Conservation (phyloP, 257 asterid species). For the Penstemon davidsonii region DNA sequence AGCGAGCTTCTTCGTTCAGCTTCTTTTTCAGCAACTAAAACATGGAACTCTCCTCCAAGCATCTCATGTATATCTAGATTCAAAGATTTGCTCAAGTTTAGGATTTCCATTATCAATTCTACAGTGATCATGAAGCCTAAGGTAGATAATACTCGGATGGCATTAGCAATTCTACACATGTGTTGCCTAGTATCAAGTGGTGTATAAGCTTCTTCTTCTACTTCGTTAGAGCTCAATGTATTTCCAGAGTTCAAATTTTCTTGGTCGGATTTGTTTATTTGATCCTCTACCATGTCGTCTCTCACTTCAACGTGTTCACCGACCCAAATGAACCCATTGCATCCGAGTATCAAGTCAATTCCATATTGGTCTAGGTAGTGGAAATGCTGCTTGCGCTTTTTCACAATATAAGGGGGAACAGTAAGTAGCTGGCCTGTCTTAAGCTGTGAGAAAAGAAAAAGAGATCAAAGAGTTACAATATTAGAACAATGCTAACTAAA, state of each 20-base stretch:
- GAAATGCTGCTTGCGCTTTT: constrained; percentile 89
- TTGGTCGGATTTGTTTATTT: constrained; percentile 45
- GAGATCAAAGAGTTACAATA: constrained; percentile 1
- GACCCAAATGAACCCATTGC: constrained; percentile 90
- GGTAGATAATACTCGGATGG: constrained; percentile 65
- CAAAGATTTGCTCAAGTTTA: constrained; percentile 51
- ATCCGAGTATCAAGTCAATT: constrained; percentile 81
- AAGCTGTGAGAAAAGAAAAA: constrained; percentile 49
- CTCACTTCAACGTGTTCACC: constrained; percentile 82
- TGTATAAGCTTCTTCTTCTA: constrained; percentile 47
- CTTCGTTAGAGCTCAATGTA: constrained; percentile 30
- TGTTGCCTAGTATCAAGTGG: constrained; percentile 61
- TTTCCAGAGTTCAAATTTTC: constrained; percentile 33
- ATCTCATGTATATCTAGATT: constrained; percentile 71
- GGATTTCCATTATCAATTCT: constrained; percentile 55
- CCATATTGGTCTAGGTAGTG: constrained; percentile 75
- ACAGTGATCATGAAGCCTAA: constrained; percentile 69
- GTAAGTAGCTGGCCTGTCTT: constrained; percentile 77
- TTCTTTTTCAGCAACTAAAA: constrained; percentile 82
- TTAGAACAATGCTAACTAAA: background rate
- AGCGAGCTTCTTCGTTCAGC: constrained; percentile 59
- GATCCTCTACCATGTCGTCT: constrained; percentile 67
- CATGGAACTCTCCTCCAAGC: constrained; percentile 89
- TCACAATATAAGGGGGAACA: constrained; percentile 78
- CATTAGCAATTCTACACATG: constrained; percentile 83